phyloP scores from a whole-genome alignment of 2,329 filamentous ascomycete species.

The Dothideomycetes sp. region DNA sequence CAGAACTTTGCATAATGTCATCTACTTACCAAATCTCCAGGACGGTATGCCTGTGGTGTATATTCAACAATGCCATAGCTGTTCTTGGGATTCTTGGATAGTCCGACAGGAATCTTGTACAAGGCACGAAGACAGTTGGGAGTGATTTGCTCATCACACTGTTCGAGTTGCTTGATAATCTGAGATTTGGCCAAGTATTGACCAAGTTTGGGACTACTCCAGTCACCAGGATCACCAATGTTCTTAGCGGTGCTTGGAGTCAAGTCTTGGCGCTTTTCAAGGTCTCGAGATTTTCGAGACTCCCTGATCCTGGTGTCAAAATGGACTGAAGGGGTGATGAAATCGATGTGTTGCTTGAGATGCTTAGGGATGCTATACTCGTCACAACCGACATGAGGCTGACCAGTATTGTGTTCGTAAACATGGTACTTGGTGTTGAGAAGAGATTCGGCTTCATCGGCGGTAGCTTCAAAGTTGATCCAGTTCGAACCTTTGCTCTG shows the following conservation, averaged over 20 bases:
- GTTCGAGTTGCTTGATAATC: constrained; percentile 26
- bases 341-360: constrained; percentile 26
- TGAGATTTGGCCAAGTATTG: constrained; percentile 17
- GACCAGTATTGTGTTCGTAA: constrained; percentile 35
- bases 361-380: constrained; percentile 29
- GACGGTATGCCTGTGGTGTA: constrained; percentile 42
- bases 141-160: constrained; percentile 48
- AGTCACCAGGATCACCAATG: constrained; percentile 22
- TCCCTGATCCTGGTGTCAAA: constrained; percentile 29
- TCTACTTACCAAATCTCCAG: constrained; percentile 25
- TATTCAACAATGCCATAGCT: constrained; percentile 46
- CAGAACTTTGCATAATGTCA: too few relatives aligned
- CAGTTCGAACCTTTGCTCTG: constrained; percentile 45
- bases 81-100: constrained; percentile 37
- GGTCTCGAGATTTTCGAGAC: constrained; percentile 16
- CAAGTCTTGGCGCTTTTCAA: constrained; percentile 19
- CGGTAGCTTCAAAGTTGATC: constrained; percentile 47
- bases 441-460: constrained; percentile 44
- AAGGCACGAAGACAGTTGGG: constrained; percentile 41
- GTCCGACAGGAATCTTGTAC: constrained; percentile 28
- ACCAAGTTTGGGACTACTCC: constrained; percentile 26
- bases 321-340: constrained; percentile 33
- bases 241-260: constrained; percentile 17
- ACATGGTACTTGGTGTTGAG: constrained; percentile 46
- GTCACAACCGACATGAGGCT: constrained; percentile 30